Percentiles rank a stretch among this genome's conserved stretches.
These are phyloP conservation scores for Tricholoma sp. DNA, from an alignment of 768 basidiomycete species.

Conservation along the genomic window DNA sequence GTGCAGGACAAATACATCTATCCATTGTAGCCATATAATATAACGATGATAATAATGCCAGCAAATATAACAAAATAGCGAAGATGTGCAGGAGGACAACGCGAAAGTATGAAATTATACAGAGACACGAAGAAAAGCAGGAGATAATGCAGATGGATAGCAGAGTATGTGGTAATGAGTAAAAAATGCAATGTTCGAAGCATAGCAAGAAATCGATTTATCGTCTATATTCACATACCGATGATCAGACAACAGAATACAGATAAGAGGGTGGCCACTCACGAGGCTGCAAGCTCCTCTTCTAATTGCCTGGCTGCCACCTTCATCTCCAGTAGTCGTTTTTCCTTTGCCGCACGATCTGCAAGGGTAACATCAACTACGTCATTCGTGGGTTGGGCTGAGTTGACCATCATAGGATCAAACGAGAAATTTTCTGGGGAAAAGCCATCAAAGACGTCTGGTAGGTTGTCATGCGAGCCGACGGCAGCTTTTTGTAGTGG, in stretches of 20 bases:
- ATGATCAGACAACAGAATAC: background rate
- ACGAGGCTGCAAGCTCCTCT: constrained; percentile 22
- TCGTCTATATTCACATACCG: background rate
- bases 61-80: background rate
- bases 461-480: background rate
- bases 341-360: constrained; percentile 25
- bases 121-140: background rate
- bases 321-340: constrained; percentile 27
- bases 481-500: background rate
- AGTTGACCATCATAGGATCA: background rate
- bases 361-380: background rate
- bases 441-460: background rate
- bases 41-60: background rate
- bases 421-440: background rate
- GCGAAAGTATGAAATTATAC: constrained; percentile 5
- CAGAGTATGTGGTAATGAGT: constrained; percentile 6
- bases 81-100: background rate
- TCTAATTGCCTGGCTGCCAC: constrained; percentile 29
- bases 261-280: background rate
- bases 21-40: background rate
- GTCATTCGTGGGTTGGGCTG: background rate
- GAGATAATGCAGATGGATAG: constrained; percentile 5
- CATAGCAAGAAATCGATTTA: background rate
- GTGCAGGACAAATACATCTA: background rate
- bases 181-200: constrained; percentile 3